Evolutionary conservation across 768 basidiomycete genomes (phyloP).

Genomic region (Tricholoma terreum): DNA sequence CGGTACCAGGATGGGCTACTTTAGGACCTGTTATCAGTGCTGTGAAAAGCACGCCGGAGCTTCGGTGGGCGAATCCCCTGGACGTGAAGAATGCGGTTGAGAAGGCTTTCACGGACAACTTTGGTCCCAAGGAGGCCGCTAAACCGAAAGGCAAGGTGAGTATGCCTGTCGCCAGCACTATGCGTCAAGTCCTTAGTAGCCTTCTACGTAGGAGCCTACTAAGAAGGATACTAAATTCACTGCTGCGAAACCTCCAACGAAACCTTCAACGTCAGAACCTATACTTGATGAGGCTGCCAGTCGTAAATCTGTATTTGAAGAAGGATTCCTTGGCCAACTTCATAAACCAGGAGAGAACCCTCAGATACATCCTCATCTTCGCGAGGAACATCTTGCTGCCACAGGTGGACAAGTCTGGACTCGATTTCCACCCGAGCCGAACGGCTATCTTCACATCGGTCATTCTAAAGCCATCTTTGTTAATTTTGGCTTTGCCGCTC

Average conservation of each 20-base stretch:
- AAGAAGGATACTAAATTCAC: conserved; percentile 44
- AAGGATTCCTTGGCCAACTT: conserved; percentile 89
- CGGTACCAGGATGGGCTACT: conserved; percentile 68
- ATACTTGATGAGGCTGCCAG: conserved; percentile 34
- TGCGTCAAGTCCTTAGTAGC: not conserved
- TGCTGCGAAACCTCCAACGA: conserved; percentile 29
- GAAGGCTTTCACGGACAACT: conserved; percentile 57
- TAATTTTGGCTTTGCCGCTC: conserved; percentile 97
- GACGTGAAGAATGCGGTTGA: conserved; percentile 85
- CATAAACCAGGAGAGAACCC: conserved; percentile 94
- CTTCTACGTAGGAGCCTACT: conserved; percentile 41
- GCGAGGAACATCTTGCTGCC: conserved; percentile 73
- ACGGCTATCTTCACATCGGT: conserved; percentile 92
- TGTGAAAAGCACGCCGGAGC: conserved; percentile 55
- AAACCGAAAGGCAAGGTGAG: conserved; percentile 68
- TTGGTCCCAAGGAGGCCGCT: conserved; percentile 68
- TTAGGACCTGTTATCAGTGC: conserved; percentile 66
- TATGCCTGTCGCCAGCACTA: not conserved
- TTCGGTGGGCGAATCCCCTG: conserved; percentile 82
- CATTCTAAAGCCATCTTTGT: conserved; percentile 99
- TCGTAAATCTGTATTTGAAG: conserved; percentile 77
- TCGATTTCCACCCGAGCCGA: conserved; percentile 98
- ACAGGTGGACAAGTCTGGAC: conserved; percentile 89
- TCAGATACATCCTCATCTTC: conserved; percentile 74
- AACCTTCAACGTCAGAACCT: conserved; percentile 28